Evolutionary conservation across 2,329 filamentous ascomycete species (phyloP), one percentile per base, ranked within the genome.

Genomic region (Plenodomus lindquistii): DNA sequence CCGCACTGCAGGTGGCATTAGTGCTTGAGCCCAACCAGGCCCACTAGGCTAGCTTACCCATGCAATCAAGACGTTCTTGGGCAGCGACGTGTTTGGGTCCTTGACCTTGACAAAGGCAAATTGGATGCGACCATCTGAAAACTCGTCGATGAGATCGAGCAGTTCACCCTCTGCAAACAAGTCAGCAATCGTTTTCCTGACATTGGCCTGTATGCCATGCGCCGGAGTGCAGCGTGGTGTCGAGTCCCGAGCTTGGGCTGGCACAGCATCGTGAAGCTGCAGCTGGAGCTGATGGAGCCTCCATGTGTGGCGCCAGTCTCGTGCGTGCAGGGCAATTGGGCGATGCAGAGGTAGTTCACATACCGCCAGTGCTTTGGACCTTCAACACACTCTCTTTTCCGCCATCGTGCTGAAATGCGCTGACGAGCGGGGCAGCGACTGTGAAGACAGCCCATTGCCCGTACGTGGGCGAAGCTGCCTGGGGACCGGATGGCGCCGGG

Each of bases 51-150:
- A 37, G 45, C 77, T 54, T 69, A 84, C 82, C 88, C 94, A 99
- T 59, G 89, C 92, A 70, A 99, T 91, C 59, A 99, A 81, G 50
- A 96, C 90, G 71, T 86, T 89, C 79, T 99, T 99, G 41, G 93
- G 91, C 15, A 99, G 83, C 18, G 81, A 79, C 2, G 88, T 90
- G 73, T 99, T 99, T 46, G 91, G 89, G 70, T 99, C 94, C 73
- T 92, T 96, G 77, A 99, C 87, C 76, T 96, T 97, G 65, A 94
- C 86, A 67, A 95, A 97, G 21, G 91, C 94, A 75, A 97, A 99
- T 75, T 99, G 94, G 60, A 99, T 88, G 65, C 91, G 88, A 45
- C 94, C 94, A 73, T 99, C 94, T 60, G 87, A 97, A 75, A 99
- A 96, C 57, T 99, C 94, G 61, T 99, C 94, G 62, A 96, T 84